phyloP scores from a whole-genome alignment of 164 flowering plant species.

The Litsea cubeba region DNA sequence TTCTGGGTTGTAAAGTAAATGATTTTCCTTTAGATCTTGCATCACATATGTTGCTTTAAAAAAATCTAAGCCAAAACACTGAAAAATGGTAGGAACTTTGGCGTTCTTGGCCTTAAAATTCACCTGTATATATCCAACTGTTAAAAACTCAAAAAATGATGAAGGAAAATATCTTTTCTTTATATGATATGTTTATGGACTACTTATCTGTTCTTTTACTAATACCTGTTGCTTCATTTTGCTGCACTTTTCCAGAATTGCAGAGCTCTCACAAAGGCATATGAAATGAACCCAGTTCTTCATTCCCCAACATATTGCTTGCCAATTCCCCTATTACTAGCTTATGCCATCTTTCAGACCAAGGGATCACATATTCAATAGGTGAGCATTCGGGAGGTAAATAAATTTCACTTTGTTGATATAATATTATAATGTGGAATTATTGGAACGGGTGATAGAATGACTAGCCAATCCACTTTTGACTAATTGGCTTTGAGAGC shows the following conservation, averaged over 20 bases:
- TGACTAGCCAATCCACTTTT: background rate
- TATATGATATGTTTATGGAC: background rate
- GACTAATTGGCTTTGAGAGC: background rate
- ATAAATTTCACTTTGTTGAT: background rate
- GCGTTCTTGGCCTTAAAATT: background rate
- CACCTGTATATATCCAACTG: background rate
- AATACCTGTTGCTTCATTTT: constrained; percentile 6
- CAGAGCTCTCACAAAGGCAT: constrained; percentile 60
- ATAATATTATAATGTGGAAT: background rate
- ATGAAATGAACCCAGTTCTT: constrained; percentile 74
- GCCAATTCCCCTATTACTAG: constrained; percentile 55
- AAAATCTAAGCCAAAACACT: background rate
- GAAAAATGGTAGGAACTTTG: background rate
- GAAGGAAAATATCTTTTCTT: no score
- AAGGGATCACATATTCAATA: constrained; percentile 16
- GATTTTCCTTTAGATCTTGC: background rate
- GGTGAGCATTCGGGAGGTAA: background rate
- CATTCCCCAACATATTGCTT: constrained; percentile 67
- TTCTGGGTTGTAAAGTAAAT: background rate
- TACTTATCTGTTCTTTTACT: constrained; percentile 1
- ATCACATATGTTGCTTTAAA: background rate
- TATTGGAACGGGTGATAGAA: background rate
- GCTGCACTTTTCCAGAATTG: constrained; percentile 52
- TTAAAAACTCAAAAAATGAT: background rate
- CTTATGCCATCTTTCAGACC: constrained; percentile 55